Evolutionary conservation across 2,329 filamentous ascomycete species (phyloP), one percentile per base, ranked within the genome.

Genomic region (Capronia americana): DNA sequence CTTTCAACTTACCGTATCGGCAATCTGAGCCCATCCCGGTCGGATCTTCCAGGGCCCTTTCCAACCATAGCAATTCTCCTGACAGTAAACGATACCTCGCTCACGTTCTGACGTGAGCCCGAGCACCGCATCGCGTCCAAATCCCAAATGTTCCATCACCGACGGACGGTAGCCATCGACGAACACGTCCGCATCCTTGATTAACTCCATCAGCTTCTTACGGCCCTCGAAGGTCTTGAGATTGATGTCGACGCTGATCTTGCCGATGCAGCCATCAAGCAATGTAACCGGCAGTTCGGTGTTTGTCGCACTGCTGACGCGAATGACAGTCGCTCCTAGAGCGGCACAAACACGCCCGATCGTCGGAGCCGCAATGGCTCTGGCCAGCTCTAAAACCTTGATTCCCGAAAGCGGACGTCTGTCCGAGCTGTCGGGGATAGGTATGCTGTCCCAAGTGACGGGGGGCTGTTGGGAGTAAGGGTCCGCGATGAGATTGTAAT

Each of bases 71-170:
- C 82, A 84, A 73, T 84, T 84, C 74, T 84, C 82, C 12, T 77
- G 76, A 0, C 82, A 79, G 65, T 82, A 83, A 2, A 85, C 75
- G n/a, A 84, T 78, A 7, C 82, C 82, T 32, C 76, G 77, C 10
- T 76, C 77, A 14, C 81, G 75, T 24, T 74, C 73, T 1, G 70
- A 76, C 12, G 75, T 82, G 70, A 81, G 74, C 48, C 73, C 75
- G 6, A 80, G 71, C 28, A 82, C 69, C n/a, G 76, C 76, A 10
- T 80, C 71, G 1, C 79, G 73, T 0, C 81, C 84, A 70, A 90
- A 90, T 1, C 89, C 89, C 5, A 90, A 79, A 54, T 82, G 84
- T 10, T 85, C 84, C 54, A 86, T 74, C 7, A 77, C 75, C 6
- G 77, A 77, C 11, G 78, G 77, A 11, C 84, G 77, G 76, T 82